Evolutionary conservation across 768 basidiomycete genomes (phyloP).

Genomic region (Suillus americanus): DNA sequence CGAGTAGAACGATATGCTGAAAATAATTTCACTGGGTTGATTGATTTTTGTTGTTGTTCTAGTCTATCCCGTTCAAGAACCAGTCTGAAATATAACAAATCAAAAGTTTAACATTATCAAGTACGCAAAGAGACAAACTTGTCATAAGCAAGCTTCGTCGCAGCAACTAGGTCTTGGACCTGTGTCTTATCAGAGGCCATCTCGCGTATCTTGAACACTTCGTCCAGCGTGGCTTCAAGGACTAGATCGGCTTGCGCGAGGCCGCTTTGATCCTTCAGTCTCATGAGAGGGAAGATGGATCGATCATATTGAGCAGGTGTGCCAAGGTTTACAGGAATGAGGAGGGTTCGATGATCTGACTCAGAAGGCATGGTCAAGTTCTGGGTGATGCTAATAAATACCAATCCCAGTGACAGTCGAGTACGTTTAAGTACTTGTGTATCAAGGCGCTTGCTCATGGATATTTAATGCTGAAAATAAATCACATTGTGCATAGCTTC

Average conservation of each 20-base stretch:
- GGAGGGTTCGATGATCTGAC: background rate
- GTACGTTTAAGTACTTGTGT: background rate
- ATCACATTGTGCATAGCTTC: background rate
- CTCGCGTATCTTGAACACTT: constrained; percentile 5
- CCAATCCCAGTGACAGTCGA: too few species aligned
- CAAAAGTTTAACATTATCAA: background rate
- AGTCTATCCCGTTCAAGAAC: constrained; percentile 4
- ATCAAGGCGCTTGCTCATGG: background rate
- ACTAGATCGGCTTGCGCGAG: constrained; percentile 3
- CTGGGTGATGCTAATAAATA: too few species aligned
- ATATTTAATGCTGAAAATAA: background rate
- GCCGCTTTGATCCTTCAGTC: background rate
- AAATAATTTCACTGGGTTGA: constrained; percentile 7
- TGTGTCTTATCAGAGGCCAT: background rate
- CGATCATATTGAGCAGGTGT: constrained; percentile 6
- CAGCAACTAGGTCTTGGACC: background rate
- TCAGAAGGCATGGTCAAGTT: background rate
- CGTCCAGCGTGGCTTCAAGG: constrained; percentile 16
- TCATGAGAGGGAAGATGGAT: constrained; percentile 11
- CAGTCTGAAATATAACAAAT: background rate
- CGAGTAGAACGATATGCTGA: constrained; percentile 8
- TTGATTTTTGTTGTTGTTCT: constrained; percentile 3
- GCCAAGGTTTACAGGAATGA: constrained; percentile 9
- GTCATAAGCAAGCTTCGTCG: constrained; percentile 8
- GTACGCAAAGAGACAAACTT: background rate